phyloP scores from a whole-genome alignment of 768 basidiomycete species.

The Dictyophora rubrovolvata region DNA sequence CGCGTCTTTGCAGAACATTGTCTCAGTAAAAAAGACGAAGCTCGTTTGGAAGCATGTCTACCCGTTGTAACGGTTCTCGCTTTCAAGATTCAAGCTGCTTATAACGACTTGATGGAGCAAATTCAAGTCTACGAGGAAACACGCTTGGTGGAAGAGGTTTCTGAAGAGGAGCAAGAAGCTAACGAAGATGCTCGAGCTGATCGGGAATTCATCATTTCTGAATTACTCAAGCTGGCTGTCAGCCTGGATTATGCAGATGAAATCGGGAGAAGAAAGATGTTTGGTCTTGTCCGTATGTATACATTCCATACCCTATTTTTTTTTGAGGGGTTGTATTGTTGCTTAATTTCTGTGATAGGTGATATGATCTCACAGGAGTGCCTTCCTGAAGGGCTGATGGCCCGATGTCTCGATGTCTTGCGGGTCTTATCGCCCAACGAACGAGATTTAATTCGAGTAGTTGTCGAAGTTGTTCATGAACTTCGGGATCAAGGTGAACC shows the following conservation, averaged over 20 bases:
- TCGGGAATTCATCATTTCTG: conserved; percentile 62
- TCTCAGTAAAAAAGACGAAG: conserved; percentile 43
- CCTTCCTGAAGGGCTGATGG: conserved; percentile 61
- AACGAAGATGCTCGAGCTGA: conserved; percentile 40
- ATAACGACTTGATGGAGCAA: conserved; percentile 50
- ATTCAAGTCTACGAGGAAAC: conserved; percentile 26
- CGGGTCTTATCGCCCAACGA: conserved; percentile 62
- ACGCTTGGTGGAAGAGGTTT: conserved; percentile 22
- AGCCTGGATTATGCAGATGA: conserved; percentile 88
- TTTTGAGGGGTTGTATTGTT: neutral
- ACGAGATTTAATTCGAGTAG: conserved; percentile 75
- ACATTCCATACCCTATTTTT: neutral
- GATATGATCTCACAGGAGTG: conserved; percentile 69
- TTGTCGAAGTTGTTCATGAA: conserved; percentile 82
- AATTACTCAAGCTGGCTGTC: conserved; percentile 70
- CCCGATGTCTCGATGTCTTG: conserved; percentile 75
- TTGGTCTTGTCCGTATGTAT: conserved; percentile 67
- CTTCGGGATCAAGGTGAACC: conserved; percentile 46
- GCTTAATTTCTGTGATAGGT: too few species aligned
- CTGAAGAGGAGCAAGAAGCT: conserved; percentile 29
- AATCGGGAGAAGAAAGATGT: conserved; percentile 82
- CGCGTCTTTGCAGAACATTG: conserved; percentile 81
- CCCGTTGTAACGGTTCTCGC: conserved; percentile 83
- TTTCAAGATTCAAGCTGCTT: conserved; percentile 58
- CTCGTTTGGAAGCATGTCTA: conserved; percentile 54